Base-by-base conservation (phyloP, 352 stramenopile species). In the Pythium coloratum region DNA sequence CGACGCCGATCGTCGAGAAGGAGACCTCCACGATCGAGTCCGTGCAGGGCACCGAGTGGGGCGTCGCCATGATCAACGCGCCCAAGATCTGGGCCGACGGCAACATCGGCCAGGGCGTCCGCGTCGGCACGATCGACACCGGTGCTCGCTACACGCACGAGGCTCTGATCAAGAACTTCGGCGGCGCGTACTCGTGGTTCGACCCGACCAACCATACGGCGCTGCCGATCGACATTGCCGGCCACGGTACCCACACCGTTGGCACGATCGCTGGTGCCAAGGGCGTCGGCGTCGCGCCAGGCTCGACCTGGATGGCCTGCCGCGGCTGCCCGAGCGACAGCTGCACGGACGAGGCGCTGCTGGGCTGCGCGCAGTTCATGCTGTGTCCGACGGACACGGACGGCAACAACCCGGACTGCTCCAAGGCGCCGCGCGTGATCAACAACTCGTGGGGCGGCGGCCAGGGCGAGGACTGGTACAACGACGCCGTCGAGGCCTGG, bases 311-410 rank as follows among this genome's bases (percentile, higher is more conserved):
- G 59, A 49, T 78, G 38, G 8, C 63, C 16, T 76, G 72, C 54
- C 36, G 49, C 16, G 69, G 68, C 28, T 75, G 67, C 56, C 36
- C 51, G 16, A 51, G 62, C 12, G 54, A 36, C 13, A 36, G 47
- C 20, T 75, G 71, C 56, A 38, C 56, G 10, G 54, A 72, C 28
- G 26, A n/a, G 1, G 64, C 51, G 24, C 60, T 78, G 5, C 30
- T 74, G 6, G 65, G 38, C 3, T 78, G 72, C 38, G 62, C 47
- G 10, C 64, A 78, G 49, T 78, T 73, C 33, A 78, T 78, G 32
- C 24, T 63, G 6, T 76, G 72, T 14, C 69, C 72, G 8, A 72
- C 59, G 6, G 53, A 69, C 55, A 33, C 56, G 18, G 40, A 76
- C 24, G 71, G 71, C 24, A 73, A 55, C 28, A 64, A 73, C 61